Conservation (phyloP, 2,329 filamentous ascomycete species). For the Fusarium drepaniforme region DNA sequence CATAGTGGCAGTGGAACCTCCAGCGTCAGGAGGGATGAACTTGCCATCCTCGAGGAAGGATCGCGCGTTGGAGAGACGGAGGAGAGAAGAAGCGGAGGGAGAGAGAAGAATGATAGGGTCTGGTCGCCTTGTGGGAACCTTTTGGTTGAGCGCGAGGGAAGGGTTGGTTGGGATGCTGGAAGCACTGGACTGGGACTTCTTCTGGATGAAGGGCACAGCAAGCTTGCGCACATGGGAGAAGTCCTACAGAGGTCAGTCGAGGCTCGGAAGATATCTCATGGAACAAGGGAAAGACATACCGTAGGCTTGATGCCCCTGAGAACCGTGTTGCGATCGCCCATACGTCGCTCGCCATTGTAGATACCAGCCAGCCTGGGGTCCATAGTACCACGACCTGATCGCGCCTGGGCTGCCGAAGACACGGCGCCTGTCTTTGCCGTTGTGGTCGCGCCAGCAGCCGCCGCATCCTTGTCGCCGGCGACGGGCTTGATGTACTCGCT, state of each 20-base stretch:
- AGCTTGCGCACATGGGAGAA: constrained; percentile 94
- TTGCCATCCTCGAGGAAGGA: constrained; percentile 89
- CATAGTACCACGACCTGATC: constrained; percentile 73
- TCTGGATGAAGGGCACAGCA: constrained; percentile 80
- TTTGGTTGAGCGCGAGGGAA: constrained; percentile 67
- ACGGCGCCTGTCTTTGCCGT: constrained; percentile 54
- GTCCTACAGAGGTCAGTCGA: constrained; percentile 69
- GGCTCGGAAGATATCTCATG: neutral
- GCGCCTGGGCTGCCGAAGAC: constrained; percentile 58
- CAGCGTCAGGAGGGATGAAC: constrained; percentile 82
- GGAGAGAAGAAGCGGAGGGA: constrained; percentile 91
- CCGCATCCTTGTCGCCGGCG: constrained; percentile 69
- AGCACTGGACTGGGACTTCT: constrained; percentile 61
- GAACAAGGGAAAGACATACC: constrained; percentile 62
- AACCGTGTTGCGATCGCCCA: constrained; percentile 92
- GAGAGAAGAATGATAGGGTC: constrained; percentile 97
- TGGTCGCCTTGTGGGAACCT: constrained; percentile 62
- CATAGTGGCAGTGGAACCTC: constrained; percentile 79
- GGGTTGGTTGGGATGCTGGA: constrained; percentile 56
- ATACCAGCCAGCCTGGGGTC: constrained; percentile 89
- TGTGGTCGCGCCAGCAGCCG: constrained; percentile 54
- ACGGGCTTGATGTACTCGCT: constrained; percentile 93
- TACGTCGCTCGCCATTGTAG: constrained; percentile 89
- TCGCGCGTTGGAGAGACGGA: constrained; percentile 96
- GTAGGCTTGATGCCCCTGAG: constrained; percentile 90